Evolutionary conservation across 2,329 filamentous ascomycete genomes (phyloP), one percentile per base, ranked within the genome.

Genomic region (Chrysoporthe puriensis): DNA sequence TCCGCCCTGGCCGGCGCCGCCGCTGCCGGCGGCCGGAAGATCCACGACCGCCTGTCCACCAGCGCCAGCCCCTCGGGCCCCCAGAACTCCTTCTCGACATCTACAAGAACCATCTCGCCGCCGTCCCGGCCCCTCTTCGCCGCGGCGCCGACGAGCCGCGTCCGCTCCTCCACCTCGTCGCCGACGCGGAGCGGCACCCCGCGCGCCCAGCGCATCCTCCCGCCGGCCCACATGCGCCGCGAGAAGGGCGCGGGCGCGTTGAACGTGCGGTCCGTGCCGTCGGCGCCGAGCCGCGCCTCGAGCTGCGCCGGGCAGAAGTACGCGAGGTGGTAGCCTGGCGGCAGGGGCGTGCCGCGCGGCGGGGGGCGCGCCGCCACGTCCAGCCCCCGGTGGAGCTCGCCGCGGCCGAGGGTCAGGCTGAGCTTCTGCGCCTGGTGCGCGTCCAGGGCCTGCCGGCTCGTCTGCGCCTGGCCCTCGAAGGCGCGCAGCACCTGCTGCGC

Each of bases 171-270:
- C 7, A 79, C 77, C 63, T 73, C 34, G 76, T 82, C 84, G 1
- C 86, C 88, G 1, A 89, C 82, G 1, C 80, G 78, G 68, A 90
- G 74, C 21, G 75, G 40, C 14, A 50, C 66, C 4, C 63, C 67
- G 11, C 60, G n/a, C 60, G 70, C 73, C 86, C 87, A 89, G 16
- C 75, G 74, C 76, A 90, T 85, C 66, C 81, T 79, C 0, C 89
- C 89, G 1, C 88, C 88, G 0, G 88, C 88, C 89, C 89, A 91
- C 88, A 91, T 90, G 14, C 88, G 81, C 42, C 88, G 77, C 1
- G 86, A 88, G 67, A 90, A 91, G 0, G 88, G 88, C 3, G 77
- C 69, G 0, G 85, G 81, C 0, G 88, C 84, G 71, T 89, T 90
- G 74, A 87, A 90, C 0, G 84, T 84, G 0, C 74, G 77, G 76